Base-by-base conservation (phyloP, 495 filamentous ascomycete species). In the Aspergillus nidulans region DNA sequence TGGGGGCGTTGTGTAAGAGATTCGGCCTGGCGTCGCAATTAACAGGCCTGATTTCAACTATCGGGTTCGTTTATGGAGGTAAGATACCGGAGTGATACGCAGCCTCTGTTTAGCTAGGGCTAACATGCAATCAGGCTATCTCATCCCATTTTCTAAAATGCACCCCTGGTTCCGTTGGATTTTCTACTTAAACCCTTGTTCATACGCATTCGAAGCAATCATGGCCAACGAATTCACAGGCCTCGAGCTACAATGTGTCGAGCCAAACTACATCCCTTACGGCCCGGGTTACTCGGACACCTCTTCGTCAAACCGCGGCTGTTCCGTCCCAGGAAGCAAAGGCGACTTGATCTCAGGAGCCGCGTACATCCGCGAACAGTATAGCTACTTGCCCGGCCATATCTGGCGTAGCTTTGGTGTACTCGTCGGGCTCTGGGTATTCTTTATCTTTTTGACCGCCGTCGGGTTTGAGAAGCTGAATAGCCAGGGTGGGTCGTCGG, bases 171-270 rank as follows among this genome's bases (percentile, higher is more conserved):
- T 89, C 60, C 81, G 89, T 18, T 96, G 92, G 92, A 80, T 97
- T 51, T 90, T 90, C 63, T 96, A 91, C 59, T 69, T 96, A 8
- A 87, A 96, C 61, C 91, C 91, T 2, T 80, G 94, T 25, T 83
- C 84, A 0, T 97, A 96, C 60, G 84, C 87, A 2, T 97, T 95
- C 59, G 92, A 97, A 69, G 78, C 86, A 0, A 70, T 97, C 12
- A 89, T 97, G 86, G 84, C 94, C 45, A 96, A 96, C 65, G 92
- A 96, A 69, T 97, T 95, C 63, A 75, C 81, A 49, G 72, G 76
- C 26, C 81, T 92, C 60, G 87, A 91, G 81, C 79, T 89, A 53
- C 85, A 90, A 47, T 90, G 92, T 61, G 89, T 92, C 58, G 74
- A 75, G 20, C 65, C 78, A 1, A 76, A 84, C 24, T 79, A 85